Conservation (phyloP, 2,329 filamentous ascomycete species). For the Hymenoscyphus fraxineus region DNA sequence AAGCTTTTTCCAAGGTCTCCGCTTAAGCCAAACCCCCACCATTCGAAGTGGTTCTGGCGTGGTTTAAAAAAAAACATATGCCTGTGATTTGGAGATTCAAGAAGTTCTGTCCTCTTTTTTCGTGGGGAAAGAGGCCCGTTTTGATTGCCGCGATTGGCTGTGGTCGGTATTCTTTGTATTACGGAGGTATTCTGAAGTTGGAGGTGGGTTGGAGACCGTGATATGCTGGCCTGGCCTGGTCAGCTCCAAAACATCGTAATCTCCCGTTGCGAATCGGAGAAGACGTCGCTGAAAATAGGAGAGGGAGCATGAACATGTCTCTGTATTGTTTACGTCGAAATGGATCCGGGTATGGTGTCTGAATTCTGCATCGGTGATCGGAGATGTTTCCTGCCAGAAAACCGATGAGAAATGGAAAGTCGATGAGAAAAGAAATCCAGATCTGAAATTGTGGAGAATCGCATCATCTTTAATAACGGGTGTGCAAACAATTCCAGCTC, state of each 20-base stretch:
- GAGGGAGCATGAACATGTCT: background rate
- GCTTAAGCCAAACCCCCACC: background rate
- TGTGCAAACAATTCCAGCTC: background rate
- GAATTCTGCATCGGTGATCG: background rate
- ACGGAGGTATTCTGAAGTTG: background rate
- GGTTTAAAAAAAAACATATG: background rate
- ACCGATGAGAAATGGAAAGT: background rate
- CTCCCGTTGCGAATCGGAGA: background rate
- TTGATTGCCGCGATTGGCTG: background rate
- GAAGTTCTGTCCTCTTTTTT: background rate
- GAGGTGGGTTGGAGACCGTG: background rate
- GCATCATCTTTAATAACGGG: background rate
- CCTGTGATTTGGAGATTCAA: background rate
- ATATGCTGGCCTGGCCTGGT: background rate
- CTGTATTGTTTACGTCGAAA: background rate
- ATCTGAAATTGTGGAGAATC: background rate
- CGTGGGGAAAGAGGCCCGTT: background rate
- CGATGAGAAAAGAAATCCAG: background rate
- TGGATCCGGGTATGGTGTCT: background rate
- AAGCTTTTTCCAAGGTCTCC: background rate
- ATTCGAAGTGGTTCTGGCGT: background rate
- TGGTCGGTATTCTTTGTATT: background rate
- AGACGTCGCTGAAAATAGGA: background rate
- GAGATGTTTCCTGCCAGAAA: background rate
- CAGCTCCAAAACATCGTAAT: background rate